phyloP scores from a whole-genome alignment of 2,329 filamentous ascomycete genomes.

The Ophiostoma tasmaniense region DNA sequence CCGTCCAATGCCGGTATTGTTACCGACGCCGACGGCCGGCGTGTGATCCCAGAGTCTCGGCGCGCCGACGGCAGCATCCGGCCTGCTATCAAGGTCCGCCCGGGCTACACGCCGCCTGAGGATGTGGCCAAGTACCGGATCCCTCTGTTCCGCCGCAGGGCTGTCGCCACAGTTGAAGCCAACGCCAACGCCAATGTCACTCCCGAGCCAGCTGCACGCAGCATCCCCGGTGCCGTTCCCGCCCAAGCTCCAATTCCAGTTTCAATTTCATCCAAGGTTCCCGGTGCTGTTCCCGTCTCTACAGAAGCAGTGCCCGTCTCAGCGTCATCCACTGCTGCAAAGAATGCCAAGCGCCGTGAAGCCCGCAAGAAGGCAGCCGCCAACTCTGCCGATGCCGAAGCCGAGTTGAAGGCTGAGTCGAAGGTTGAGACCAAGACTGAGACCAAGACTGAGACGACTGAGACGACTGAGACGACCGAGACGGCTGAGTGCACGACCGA shows the following conservation, averaged over 20 bases:
- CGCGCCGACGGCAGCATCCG: conserved; percentile 85
- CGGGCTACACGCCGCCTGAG: conserved; percentile 88
- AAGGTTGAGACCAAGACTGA: neutral
- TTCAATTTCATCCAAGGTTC: neutral
- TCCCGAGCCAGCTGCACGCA: neutral
- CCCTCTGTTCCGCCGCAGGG: conserved; percentile 51
- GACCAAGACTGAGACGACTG: neutral
- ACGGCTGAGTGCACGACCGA: neutral
- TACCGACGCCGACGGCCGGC: conserved; percentile 70
- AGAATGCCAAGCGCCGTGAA: conserved; percentile 85
- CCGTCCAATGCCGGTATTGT: conserved; percentile 62
- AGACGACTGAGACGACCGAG: conserved; percentile 16
- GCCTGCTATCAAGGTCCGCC: conserved; percentile 87
- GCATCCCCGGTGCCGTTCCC: neutral
- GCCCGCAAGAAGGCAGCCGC: conserved; percentile 28
- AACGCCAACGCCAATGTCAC: neutral
- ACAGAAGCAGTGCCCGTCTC: neutral
- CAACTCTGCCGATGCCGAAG: neutral
- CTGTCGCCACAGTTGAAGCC: conserved; percentile 58
- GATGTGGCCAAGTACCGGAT: conserved; percentile 88
- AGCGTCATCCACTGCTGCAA: conserved; percentile 29
- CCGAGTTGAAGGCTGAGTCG: neutral
- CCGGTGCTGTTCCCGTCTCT: conserved; percentile 4
- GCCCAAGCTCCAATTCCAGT: neutral
- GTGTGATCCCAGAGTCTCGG: conserved; percentile 79